Evolutionary conservation across 441 rosid genomes (phyloP).

Genomic region (Lepidium campestre): DNA sequence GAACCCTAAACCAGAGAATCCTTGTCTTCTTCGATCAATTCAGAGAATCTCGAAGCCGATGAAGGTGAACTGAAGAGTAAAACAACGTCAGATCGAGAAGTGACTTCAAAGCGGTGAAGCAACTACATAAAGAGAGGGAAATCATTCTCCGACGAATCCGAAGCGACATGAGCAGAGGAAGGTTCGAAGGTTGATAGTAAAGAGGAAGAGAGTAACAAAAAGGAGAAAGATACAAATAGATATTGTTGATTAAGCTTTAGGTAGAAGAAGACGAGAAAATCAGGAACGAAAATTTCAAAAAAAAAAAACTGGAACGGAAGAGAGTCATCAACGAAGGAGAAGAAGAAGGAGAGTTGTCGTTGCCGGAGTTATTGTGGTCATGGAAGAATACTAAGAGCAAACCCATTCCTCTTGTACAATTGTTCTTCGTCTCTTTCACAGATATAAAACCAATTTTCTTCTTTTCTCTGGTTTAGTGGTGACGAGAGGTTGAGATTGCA

Average conservation of each 20-base stretch:
- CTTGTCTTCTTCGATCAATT: constrained; percentile 55
- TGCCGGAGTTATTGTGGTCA: constrained; percentile 22
- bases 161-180: constrained; percentile 45
- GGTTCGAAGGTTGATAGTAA: constrained; percentile 87
- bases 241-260: no score
- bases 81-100: constrained; percentile 55
- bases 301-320: constrained; percentile 42
- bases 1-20: no score
- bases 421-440: constrained; percentile 23
- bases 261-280: no score
- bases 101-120: constrained; percentile 57
- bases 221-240: constrained; percentile 66
- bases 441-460: constrained; percentile 34
- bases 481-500: constrained; percentile 8
- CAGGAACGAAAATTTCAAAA: no score
- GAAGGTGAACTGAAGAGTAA: constrained; percentile 44
- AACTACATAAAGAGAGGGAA: constrained; percentile 57
- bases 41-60: constrained; percentile 23
- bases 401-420: constrained; percentile 42
- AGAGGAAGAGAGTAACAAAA: constrained; percentile 65
- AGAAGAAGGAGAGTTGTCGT: constrained; percentile 15
- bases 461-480: constrained; percentile 14
- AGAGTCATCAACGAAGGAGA: constrained; percentile 22
- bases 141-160: constrained; percentile 43
- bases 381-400: constrained; percentile 77